Evolutionary conservation across 108 stramenopile species (phyloP), one percentile per base, ranked within the genome.

Genomic region (Mediolabrus comicus): DNA sequence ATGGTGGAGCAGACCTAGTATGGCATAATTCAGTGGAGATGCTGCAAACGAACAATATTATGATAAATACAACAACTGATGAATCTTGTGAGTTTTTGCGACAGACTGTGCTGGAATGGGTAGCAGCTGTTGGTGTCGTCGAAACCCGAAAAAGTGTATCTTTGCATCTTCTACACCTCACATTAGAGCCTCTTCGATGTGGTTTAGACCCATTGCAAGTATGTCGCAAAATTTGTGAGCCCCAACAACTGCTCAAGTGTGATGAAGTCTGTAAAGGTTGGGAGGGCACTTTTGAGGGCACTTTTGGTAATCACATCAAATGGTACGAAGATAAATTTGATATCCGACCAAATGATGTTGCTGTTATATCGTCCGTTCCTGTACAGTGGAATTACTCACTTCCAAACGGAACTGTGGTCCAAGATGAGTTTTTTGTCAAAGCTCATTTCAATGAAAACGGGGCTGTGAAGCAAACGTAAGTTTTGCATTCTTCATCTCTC

Each of bases 21-120:
- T 62, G n/a, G 12, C 26, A 30, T 28, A 85, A 54, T 14, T 86
- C 77, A 59, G 75, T 83, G 3, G 72, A 86, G 2, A 77, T 83
- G n/a, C 72, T 94, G 30, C 84, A 85, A 62, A 84, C 71, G 11
- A 83, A 84, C 49, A 91, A 91, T 55, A 3, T 88, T 26, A 71
- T 62, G 31, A 77, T 59, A 9, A 75, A 59, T 27, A n/a, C 39
- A 28, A 74, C 65, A 49, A 60, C 67, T n/a, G 55, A 68, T 17
- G 72, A 75, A 22, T 66, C 79, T n/a, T 94, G 92, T 53, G 75
- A 60, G 14, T 86, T 72, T 59, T 75, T 94, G 16, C 25, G 74
- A 13, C 26, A 72, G 17, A 72, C 85, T 43, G 79, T 91, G 16
- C 9, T 61, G 13, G 60, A 79, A 8, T 94, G 89, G 89, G 26